A percentile compares a stretch with the other conserved stretches of the same genome.
Conservation (phyloP, 805 yeast genomes). For the Candida awuae region DNA sequence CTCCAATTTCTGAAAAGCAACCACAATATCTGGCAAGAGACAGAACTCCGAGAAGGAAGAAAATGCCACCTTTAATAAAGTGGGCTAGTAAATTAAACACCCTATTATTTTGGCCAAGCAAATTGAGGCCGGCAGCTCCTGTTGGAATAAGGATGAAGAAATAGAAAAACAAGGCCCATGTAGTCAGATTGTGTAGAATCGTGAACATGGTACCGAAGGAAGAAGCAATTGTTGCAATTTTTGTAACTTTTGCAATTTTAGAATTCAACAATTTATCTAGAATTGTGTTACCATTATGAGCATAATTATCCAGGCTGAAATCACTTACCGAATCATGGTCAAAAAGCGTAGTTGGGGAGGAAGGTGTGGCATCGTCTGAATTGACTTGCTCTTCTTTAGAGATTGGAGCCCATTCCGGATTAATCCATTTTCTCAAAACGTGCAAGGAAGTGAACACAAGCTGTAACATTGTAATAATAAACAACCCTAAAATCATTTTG, state of each 20-base stretch:
- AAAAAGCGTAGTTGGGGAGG: not conserved
- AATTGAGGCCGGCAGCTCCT: slow-evolving; percentile 56
- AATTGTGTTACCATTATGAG: slow-evolving; percentile 32
- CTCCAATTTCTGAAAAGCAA: slow-evolving; percentile 62
- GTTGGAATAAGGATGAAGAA: slow-evolving; percentile 47
- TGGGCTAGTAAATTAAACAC: slow-evolving; percentile 87
- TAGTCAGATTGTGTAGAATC: slow-evolving; percentile 41
- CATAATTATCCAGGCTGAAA: too few relatives aligned
- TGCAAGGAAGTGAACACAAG: slow-evolving; percentile 42
- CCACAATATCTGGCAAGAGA: slow-evolving; percentile 88
- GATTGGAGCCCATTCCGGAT: not conserved
- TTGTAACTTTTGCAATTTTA: too few relatives aligned
- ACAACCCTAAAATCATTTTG: slow-evolving; percentile 53
- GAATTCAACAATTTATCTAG: slow-evolving; percentile 27
- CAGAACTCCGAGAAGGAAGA: slow-evolving; percentile 64
- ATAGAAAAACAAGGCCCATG: slow-evolving; percentile 58
- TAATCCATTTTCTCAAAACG: not conserved
- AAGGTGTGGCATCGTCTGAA: not conserved
- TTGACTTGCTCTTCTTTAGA: not conserved
- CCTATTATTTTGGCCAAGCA: slow-evolving; percentile 57
- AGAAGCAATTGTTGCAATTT: not conserved
- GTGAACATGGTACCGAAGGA: slow-evolving; percentile 26
- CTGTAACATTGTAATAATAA: slow-evolving; percentile 47
- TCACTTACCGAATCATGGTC: slow-evolving; percentile 12
- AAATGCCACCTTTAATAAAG: slow-evolving; percentile 92